Conservation (phyloP, 148 eudicot species). For the Polygonum aviculare region DNA sequence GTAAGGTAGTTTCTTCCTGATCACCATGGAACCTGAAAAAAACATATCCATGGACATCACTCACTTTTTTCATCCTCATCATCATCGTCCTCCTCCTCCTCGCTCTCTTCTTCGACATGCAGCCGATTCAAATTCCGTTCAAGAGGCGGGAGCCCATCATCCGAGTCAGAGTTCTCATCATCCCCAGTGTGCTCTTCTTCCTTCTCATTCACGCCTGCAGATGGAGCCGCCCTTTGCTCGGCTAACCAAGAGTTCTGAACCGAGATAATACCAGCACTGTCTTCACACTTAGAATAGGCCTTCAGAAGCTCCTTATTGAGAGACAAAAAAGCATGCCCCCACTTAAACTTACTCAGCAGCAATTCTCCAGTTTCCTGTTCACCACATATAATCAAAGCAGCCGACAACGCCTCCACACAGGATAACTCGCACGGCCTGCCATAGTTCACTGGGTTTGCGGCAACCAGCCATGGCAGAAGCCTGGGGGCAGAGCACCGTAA, state of each 20-base stretch:
- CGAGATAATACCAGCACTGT: constrained; percentile 67
- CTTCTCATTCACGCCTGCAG: constrained; percentile 19
- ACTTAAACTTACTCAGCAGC: constrained; percentile 83
- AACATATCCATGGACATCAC: not conserved
- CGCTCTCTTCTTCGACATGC: constrained; percentile 49
- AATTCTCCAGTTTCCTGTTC: constrained; percentile 74
- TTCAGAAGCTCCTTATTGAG: constrained; percentile 84
- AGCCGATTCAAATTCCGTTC: constrained; percentile 84
- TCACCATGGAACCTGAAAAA: not conserved
- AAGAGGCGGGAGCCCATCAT: constrained; percentile 89
- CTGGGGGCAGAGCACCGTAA: constrained; percentile 84
- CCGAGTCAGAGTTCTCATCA: constrained; percentile 32
- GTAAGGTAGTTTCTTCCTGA: not conserved
- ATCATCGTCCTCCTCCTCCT: constrained; percentile 55
- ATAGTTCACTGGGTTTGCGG: constrained; percentile 94
- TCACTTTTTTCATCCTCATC: not conserved
- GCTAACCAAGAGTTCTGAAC: constrained; percentile 88
- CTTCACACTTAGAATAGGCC: constrained; percentile 69
- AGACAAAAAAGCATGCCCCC: constrained; percentile 98
- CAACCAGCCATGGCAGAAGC: constrained; percentile 90
- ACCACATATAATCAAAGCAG: constrained; percentile 90
- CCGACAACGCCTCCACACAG: constrained; percentile 94
- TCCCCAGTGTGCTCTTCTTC: constrained; percentile 25
- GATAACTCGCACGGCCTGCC: constrained; percentile 92
- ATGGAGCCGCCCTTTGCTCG: constrained; percentile 28